Conservation (phyloP, 164 flowering plant species). For the grape (Vitis vinifera) region ASM3070453v1 NC_081814.1:1386501-1387000, state of each 20-base stretch:
- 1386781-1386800: conserved; percentile 2
- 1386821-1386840: conserved; percentile 4
- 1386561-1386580: no score
- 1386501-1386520: no score
- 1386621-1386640: not conserved
- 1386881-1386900: not conserved
- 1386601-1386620: not conserved
- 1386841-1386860: conserved; percentile 38
- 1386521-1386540: no score
- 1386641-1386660: conserved; percentile 1
- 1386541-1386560: no score
- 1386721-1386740: not conserved
- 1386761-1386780: conserved; percentile 23
- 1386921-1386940: not conserved
- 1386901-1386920: not conserved
- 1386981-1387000: no score
- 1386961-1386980: no score
- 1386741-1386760: conserved; percentile 2
- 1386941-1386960: no score
- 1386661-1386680: not conserved
- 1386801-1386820: not conserved
- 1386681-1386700: conserved; percentile 1
- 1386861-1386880: conserved; percentile 57
- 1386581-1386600: not conserved
- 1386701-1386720: conserved; percentile 1